Evolutionary conservation across 768 basidiomycete genomes (phyloP), one percentile per base, ranked within the genome.

Genomic region (Candolleomyces aberdarensis): DNA sequence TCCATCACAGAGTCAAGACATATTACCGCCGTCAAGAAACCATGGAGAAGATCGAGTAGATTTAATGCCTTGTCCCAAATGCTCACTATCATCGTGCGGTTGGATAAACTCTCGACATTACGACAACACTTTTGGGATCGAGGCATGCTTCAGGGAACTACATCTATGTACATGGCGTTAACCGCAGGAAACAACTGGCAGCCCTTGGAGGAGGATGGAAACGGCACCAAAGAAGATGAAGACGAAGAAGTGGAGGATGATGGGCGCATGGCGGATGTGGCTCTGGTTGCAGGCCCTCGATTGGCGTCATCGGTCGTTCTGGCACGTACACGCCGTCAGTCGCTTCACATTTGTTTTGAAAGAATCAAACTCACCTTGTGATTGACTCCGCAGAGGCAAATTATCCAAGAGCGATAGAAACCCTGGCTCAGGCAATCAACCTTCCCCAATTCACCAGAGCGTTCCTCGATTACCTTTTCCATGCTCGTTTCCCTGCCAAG

Each of bases 11-110:
- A 76, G 57, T 72, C 70, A 0, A 64, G 63, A 10, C 75, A 74
- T 54, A 74, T 74, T 32, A 66, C 57, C 13, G 75, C 73, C n/a
- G 69, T 76, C 22, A 78, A 76, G 61, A 51, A 70, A 22, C 76
- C 75, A 0, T 78, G 71, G 70, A 58, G 70, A 1, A 65, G 69
- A 4, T 76, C 74, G 4, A 76, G 61, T 59, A 62, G 59, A 0
- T 66, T 66, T 55, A 60, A 76, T 14, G 69, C 76, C 1, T 64
- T 78, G 6, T 64, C 63, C 0, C 75, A 78, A 54, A 78, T 78
- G 74, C 65, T 79, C 5, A 43, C 68, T 5, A 74, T 70, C 1
- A 75, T 71, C 54, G 66, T 67, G 17, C 58, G 65, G 19, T 55
- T 71, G 0, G 71, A 74, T 55, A 75, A 76, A 57, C 60, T 78